phyloP scores from a whole-genome alignment of 2,329 filamentous ascomycete species.

The Arachnomyces sp. region DNA sequence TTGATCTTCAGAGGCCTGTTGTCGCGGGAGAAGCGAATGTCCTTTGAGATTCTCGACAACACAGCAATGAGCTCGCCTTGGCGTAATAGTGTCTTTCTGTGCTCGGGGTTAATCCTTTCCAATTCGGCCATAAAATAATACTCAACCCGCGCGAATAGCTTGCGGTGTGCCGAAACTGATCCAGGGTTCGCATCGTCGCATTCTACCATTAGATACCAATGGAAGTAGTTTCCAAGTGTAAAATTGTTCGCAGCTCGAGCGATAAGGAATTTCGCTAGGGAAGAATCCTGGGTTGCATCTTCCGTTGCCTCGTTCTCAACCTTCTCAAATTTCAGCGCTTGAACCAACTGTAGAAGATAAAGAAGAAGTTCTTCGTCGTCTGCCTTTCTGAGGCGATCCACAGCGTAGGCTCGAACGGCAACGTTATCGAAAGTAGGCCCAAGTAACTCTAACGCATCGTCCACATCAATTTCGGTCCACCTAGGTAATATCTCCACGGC shows the following conservation, averaged over 20 bases:
- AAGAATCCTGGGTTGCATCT: slow-evolving; percentile 65
- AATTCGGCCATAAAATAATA: slow-evolving; percentile 94
- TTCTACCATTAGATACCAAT: slow-evolving; percentile 99
- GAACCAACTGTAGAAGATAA: slow-evolving; percentile 88
- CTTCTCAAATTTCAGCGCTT: slow-evolving; percentile 89
- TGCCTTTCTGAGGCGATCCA: slow-evolving; percentile 82
- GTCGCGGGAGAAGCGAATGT: slow-evolving; percentile 73
- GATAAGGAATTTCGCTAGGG: slow-evolving; percentile 82
- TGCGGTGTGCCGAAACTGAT: slow-evolving; percentile 66
- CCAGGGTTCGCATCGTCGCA: slow-evolving; percentile 76
- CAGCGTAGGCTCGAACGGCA: slow-evolving; percentile 83
- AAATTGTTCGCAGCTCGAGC: slow-evolving; percentile 81
- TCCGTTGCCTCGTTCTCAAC: slow-evolving; percentile 56
- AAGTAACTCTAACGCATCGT: slow-evolving; percentile 88
- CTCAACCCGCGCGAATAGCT: slow-evolving; percentile 85
- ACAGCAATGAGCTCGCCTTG: slow-evolving; percentile 87
- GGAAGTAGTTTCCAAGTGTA: slow-evolving; percentile 85
- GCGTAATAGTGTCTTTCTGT: slow-evolving; percentile 67
- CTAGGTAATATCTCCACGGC: slow-evolving; percentile 82
- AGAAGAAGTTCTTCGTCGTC: slow-evolving; percentile 86
- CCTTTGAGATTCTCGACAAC: slow-evolving; percentile 78
- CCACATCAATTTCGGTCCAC: slow-evolving; percentile 95
- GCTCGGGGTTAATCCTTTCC: slow-evolving; percentile 64
- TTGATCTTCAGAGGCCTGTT: slow-evolving; percentile 75
- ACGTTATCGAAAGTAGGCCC: slow-evolving; percentile 87